Conservation (phyloP, 1,139 yeast genomes). For the Taiozyma sp. region DNA sequence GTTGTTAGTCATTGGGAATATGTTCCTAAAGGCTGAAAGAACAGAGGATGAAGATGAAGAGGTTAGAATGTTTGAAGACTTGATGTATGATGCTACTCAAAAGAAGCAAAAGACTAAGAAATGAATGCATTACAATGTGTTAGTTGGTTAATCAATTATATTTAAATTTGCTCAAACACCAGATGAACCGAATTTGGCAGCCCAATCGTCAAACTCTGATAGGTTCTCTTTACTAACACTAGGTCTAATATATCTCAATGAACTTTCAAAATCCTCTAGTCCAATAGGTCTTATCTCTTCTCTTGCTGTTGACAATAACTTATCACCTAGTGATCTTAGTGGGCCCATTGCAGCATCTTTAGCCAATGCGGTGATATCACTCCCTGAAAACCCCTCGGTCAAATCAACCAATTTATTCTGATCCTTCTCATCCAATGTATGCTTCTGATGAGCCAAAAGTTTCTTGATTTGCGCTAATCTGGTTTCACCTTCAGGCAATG, state of each 20-base stretch:
- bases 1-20: slow-evolving; percentile 50
- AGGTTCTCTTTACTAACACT: slow-evolving; percentile 88
- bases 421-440: slow-evolving; percentile 62
- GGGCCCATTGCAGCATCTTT: slow-evolving; percentile 99
- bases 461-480: slow-evolving; percentile 68
- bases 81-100: slow-evolving; percentile 64
- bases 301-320: slow-evolving; percentile 76
- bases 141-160: not conserved
- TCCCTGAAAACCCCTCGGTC: slow-evolving; percentile 86
- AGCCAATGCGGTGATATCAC: slow-evolving; percentile 92
- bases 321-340: slow-evolving; percentile 83
- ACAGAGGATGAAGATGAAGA: slow-evolving; percentile 71
- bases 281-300: slow-evolving; percentile 82
- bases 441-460: slow-evolving; percentile 71
- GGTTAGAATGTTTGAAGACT: slow-evolving; percentile 69
- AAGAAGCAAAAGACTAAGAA: slow-evolving; percentile 35
- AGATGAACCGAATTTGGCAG: slow-evolving; percentile 81
- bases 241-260: slow-evolving; percentile 83
- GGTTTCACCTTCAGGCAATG: slow-evolving; percentile 87
- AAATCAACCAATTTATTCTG: slow-evolving; percentile 52
- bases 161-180: slow-evolving; percentile 50
- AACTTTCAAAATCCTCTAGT: slow-evolving; percentile 68
- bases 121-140: not conserved
- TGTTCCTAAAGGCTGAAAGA: slow-evolving; percentile 52
- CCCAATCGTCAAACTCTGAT: slow-evolving; percentile 84